Base-by-base conservation (phyloP, 805 yeast genomes). In the Candida quercuum region DNA sequence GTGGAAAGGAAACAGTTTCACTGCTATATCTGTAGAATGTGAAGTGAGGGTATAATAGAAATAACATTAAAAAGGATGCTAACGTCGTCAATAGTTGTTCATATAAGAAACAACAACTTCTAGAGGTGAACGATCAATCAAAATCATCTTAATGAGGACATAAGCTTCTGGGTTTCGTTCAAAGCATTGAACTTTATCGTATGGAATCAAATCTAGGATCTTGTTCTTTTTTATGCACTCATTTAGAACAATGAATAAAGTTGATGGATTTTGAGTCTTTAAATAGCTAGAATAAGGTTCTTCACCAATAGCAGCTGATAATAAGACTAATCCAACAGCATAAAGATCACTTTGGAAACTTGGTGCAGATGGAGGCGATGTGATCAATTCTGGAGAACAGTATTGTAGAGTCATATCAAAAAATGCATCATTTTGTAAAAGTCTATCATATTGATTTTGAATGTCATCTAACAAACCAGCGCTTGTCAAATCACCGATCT, bases 401-500 rank as follows among this genome's bases (percentile, higher is more conserved):
- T 64, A 74, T 28, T 63, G 67, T 19, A 70, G 53, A 1, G 77
- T 57, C 3, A 47, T 8, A 17, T 49, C 54, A 25, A 43, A 42
- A 47, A 58, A 54, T 51, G 59, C 3, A 53, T 63, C 43, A 47
- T 46, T 27, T 42, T 54, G 11, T 28, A 44, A 11, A 44, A 31
- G 32, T n/a, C 35, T n/a, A 33, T 40, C 15, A 33, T 42, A 42
- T 21, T 52, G 41, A 6, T 31, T 23, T 5, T 24, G 22, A 12
- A 49, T 26, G 40, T 51, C 61, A 19, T 47, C 45, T 13, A 33
- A 33, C 18, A 40, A 36, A 24, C 42, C 46, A 14, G 69, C 61
- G 5, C 74, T 66, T 2, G 76, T 63, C 46, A 74, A 71, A 54
- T 74, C 80, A 22, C 67, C 67, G n/a, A 73, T 45, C 40, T 64